phyloP scores from a whole-genome alignment of 805 yeast genomes.

The Kazachstania viticola region DNA sequence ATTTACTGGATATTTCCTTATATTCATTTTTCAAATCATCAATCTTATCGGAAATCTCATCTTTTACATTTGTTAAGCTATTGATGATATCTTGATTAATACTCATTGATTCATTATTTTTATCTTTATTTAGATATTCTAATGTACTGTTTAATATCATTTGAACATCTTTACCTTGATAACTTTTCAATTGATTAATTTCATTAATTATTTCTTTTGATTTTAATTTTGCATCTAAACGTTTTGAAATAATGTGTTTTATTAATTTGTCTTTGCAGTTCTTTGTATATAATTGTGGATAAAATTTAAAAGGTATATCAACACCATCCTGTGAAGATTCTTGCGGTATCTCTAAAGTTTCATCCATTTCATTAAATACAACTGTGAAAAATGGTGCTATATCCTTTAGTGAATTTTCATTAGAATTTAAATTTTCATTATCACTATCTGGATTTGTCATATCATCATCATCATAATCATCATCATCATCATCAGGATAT shows the following conservation, averaged over 20 bases:
- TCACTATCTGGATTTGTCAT: neutral
- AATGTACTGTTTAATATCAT: constrained; percentile 21
- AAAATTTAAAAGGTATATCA: constrained; percentile 23
- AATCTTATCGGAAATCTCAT: constrained; percentile 5
- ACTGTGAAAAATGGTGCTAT: constrained; percentile 23
- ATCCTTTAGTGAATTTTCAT: constrained; percentile 17
- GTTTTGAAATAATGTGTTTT: constrained; percentile 13
- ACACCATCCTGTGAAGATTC: constrained; percentile 15
- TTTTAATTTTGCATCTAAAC: constrained; percentile 12
- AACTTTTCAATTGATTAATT: constrained; percentile 19
- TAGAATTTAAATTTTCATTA: constrained; percentile 1
- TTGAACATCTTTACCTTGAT: constrained; percentile 22
- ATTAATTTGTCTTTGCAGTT: constrained; percentile 18
- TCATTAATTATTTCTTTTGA: constrained; percentile 12
- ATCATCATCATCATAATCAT: constrained; percentile 1
- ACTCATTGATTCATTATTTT: constrained; percentile 3
- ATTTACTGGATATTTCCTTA: constrained; percentile 16
- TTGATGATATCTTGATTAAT: constrained; percentile 4
- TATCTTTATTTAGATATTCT: constrained; percentile 14
- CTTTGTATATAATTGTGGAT: constrained; percentile 24
- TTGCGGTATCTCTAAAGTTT: constrained; percentile 9
- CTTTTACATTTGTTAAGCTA: constrained; percentile 6
- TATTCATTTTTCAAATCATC: constrained; percentile 16
- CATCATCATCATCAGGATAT: constrained; percentile 16
- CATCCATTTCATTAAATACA: constrained; percentile 24